Evolutionary conservation across 164 flowering plant genomes (phyloP).

Genomic region (Vitis labrusca): DNA sequence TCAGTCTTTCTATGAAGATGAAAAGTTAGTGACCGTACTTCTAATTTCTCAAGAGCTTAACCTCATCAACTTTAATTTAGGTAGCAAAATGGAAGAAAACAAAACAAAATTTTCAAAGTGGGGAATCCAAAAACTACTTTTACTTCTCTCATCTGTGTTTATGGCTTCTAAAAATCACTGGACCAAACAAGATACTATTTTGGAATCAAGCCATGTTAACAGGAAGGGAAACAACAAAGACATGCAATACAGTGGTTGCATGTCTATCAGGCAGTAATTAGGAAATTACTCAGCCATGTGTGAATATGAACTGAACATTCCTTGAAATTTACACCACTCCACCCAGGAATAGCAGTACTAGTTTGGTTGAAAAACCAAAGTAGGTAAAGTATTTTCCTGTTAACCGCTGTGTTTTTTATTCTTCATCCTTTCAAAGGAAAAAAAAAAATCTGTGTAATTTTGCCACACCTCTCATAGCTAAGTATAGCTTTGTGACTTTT

Average conservation of each 20-base stretch:
- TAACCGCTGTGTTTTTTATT: background rate
- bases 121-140: background rate
- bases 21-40: no score
- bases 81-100: background rate
- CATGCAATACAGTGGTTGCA: background rate
- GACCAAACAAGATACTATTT: background rate
- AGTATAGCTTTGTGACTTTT: constrained; percentile 71
- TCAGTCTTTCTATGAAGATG: background rate
- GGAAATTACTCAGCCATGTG: background rate
- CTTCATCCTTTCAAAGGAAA: background rate
- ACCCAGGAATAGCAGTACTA: no score
- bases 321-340: no score
- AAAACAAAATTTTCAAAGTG: background rate
- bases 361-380: background rate
- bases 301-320: no score
- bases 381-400: background rate
- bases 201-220: background rate
- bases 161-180: background rate
- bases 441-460: background rate
- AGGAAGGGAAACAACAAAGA: background rate
- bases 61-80: no score
- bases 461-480: constrained; percentile 81
- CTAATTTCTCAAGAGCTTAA: no score
- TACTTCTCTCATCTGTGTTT: no score
- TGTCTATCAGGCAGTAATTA: background rate